Base-by-base conservation (phyloP, 2,329 filamentous ascomycete genomes). In the Alternaria triticimaculans region DNA sequence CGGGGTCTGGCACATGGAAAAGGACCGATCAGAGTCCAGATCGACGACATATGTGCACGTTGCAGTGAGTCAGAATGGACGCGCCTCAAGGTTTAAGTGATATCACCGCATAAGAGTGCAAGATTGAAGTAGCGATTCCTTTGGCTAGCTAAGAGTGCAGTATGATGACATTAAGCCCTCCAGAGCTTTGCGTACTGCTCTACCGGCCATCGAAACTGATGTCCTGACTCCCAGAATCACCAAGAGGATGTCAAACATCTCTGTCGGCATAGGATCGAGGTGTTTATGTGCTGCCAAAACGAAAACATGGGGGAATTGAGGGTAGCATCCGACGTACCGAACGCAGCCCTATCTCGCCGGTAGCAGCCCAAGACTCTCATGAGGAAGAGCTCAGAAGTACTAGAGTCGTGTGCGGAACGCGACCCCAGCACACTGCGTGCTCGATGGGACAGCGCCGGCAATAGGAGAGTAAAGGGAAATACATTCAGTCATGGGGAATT, bases 401-500 rank as follows among this genome's bases (percentile, higher is more conserved):
- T 63, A 60, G 48, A 43, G 55, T 65, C 45, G 70, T 67, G 65
- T 55, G 59, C 57, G 62, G 61, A 57, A 70, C 62, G 68, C 67
- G 64, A 65, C 69, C 66, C 50, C 55, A 57, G 61, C 53, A 66
- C 62, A 63, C 63, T 68, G 64, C 71, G 65, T 71, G 71, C 67
- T 69, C 63, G 65, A 69, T 65, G 69, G 69, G 68, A 67, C 58
- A 68, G 71, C 71, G 69, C 60, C 61, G 70, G 72, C 60, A 63
- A 64, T 70, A 68, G 68, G 69, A 69, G 63, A 68, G 70, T 64
- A 74, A 75, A 75, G 74, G 72, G 72, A 78, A 78, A 78, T 72
- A 78, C 76, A 79, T 80, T 62, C 74, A 80, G 71, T 80, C 77
- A 78, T 79, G 74, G 76, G 77, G 74, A 77, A 78, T 75, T 72